Evolutionary conservation across 2,329 filamentous ascomycete genomes (phyloP).

Genomic region (Penicillium vulpinum): DNA sequence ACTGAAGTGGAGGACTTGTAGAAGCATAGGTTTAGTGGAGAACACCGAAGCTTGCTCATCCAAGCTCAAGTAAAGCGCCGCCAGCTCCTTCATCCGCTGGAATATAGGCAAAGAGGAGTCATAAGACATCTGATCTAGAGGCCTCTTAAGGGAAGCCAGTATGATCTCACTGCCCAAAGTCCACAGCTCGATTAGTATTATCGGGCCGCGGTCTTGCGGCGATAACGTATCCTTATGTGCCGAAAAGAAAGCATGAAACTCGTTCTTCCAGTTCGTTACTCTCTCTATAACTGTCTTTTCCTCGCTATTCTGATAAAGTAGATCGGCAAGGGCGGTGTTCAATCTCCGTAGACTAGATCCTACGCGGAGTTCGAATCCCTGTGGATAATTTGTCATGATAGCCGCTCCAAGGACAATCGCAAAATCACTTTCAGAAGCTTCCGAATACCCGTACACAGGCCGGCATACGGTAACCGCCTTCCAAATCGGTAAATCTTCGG

Average conservation of each 20-base stretch:
- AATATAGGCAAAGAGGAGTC: neutral
- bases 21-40: neutral
- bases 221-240: neutral
- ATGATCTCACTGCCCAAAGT: neutral
- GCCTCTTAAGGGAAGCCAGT: neutral
- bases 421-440: neutral
- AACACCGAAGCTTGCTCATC: neutral
- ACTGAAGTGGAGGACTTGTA: neutral
- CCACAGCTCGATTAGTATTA: neutral
- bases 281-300: neutral
- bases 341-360: neutral
- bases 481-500: neutral
- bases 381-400: neutral
- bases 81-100: neutral
- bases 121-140: neutral
- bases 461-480: neutral
- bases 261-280: neutral
- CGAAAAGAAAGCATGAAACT: neutral
- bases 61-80: neutral
- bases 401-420: neutral
- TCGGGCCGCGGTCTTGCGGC: neutral
- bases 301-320: neutral
- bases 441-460: neutral
- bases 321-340: neutral
- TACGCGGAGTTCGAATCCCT: neutral